Conservation (phyloP, 2,329 filamentous ascomycete species). For the Aspergillus fumigatus region DNA sequence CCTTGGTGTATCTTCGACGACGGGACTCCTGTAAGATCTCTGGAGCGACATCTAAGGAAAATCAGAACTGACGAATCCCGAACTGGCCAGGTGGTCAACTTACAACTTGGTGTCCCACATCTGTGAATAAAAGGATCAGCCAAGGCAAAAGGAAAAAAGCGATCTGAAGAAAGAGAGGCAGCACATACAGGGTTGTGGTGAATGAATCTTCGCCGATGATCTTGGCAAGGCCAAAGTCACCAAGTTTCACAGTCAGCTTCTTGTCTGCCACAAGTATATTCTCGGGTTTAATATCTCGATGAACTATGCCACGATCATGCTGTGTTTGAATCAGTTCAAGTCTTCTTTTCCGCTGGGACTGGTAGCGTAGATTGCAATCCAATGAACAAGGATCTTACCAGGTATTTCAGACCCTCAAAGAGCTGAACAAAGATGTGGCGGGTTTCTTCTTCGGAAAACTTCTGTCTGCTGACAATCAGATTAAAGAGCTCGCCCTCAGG, state of each 20-base stretch:
- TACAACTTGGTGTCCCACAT: conserved; percentile 87
- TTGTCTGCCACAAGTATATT: conserved; percentile 89
- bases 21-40: conserved; percentile 83
- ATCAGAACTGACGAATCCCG: conserved; percentile 8
- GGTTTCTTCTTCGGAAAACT: conserved; percentile 76
- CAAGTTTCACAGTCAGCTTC: conserved; percentile 80
- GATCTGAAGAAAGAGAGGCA: neutral
- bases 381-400: conserved; percentile 56
- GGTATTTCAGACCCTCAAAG: conserved; percentile 89
- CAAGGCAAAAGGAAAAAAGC: neutral
- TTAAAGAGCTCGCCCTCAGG: conserved; percentile 95
- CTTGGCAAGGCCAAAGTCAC: conserved; percentile 95
- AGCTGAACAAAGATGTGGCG: conserved; percentile 85
- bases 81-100: conserved; percentile 23
- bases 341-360: neutral
- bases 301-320: conserved; percentile 96
- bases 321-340: conserved; percentile 32
- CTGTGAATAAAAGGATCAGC: conserved; percentile 23
- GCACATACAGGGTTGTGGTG: conserved; percentile 76
- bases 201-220: conserved; percentile 99
- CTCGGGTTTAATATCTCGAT: conserved; percentile 96
- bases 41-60: conserved; percentile 69
- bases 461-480: conserved; percentile 84
- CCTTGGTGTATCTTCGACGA: conserved; percentile 84
- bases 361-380: neutral